Evolutionary conservation across 768 basidiomycete species (phyloP), one percentile per base, ranked within the genome.

Genomic region (Amyloporia xantha): DNA sequence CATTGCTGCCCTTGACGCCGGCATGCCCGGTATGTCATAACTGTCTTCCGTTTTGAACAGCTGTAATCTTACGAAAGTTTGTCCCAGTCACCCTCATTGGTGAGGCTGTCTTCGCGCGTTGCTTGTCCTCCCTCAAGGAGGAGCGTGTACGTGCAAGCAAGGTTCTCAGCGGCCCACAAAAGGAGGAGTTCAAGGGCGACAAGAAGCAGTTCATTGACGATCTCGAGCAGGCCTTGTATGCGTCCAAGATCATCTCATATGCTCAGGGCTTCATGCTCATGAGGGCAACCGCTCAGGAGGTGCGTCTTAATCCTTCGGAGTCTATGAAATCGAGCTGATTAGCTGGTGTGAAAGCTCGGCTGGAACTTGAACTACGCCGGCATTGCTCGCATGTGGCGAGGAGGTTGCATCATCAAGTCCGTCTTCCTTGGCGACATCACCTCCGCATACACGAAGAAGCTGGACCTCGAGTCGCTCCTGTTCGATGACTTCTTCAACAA

Each of bases 231-330:
- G 96, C 95, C 41, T 78, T 99, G 51, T 99, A 99, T 71, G 96
- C 95, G 44, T 96, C 94, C 60, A 99, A 99, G 79, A 93, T 99
- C 69, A 95, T 97, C 62, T 98, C 95, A 25, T 99, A 99, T 77
- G 91, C 95, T 4, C 96, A 99, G 71, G 96, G 96, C 57, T 99
- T 98, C 78, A 95, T 99, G 83, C 81, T 99, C 62, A 96, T 99
- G 93, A 79, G 96, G 57, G 88, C 97, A 71, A 94, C 93, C 43
- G 96, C 94, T 38, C 91, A 91, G 68, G 93, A 96, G 77, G 86
- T 82, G 41, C 49, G 68, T 60, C 30, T 5, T 40, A 5, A 20
- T 41, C 1, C 19, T 15, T 11, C n/a, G n/a, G 20, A 3, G 17
- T 21, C 21, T 48, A 41, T 30, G 20, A 4, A 11, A n/a, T 23